Percentiles rank a stretch among this genome's conserved stretches.
Evolutionary conservation across 1,284 basidiomycete species (phyloP).

Genomic region (Serendipita sp.): DNA sequence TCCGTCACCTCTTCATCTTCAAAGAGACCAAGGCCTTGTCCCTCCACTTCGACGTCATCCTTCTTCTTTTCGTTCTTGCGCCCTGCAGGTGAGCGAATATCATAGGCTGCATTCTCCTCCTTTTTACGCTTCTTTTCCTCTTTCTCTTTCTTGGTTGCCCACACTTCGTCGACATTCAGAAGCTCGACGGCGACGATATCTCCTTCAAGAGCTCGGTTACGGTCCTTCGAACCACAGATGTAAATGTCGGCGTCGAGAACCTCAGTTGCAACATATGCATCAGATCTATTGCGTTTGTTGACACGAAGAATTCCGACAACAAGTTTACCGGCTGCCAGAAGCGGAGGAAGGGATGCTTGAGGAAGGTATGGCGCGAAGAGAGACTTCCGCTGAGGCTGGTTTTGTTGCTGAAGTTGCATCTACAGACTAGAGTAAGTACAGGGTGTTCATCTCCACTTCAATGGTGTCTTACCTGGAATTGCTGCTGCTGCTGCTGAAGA

Average conservation of each 20-base stretch:
- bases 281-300: constrained; percentile 97
- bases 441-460: constrained; percentile 32
- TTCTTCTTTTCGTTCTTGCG: constrained; percentile 99
- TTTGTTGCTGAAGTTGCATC: constrained; percentile 77
- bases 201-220: constrained; percentile 95
- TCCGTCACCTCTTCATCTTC: constrained; percentile 98
- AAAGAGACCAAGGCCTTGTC: constrained; percentile 89
- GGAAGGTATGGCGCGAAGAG: constrained; percentile 98
- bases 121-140: constrained; percentile 99
- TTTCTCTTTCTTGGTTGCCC: constrained; percentile 99
- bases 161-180: constrained; percentile 94
- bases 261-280: constrained; percentile 98
- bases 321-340: constrained; percentile 94
- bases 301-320: constrained; percentile 96
- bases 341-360: constrained; percentile 90
- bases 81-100: constrained; percentile 53
- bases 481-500: constrained; percentile 76
- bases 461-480: constrained; percentile 25
- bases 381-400: constrained; percentile 90
- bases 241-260: constrained; percentile 98
- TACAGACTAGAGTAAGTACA: constrained; percentile 21
- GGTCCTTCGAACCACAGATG: constrained; percentile 95
- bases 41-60: constrained; percentile 98
- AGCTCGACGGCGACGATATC: constrained; percentile 98
- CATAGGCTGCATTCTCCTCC: constrained; percentile 93